Evolutionary conservation across 1,139 yeast genomes (phyloP), one percentile per base, ranked within the genome.

Genomic region (Geotrichum candidum): DNA sequence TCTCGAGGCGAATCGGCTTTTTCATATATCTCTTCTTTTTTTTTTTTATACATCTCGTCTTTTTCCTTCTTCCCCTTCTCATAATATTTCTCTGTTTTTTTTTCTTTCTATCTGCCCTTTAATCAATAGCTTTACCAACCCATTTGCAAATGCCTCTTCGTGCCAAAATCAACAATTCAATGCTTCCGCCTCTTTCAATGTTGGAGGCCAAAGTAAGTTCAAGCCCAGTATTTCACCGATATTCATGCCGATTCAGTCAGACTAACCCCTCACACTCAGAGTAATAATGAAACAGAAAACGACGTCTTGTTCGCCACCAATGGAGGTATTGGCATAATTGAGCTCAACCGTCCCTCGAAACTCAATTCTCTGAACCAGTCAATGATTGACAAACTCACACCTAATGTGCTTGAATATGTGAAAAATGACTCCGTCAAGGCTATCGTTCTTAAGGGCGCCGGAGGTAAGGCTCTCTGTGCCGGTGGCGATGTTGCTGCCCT

Each of bases 401-500:
- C 96, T 38, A 82, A 96, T 53, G 76, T 94, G 66, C 73, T 82
- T 63, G 96, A 90, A 71, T 91, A 87, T 76, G 80, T 90, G 61
- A 87, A 88, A 72, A 83, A 91, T 15, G 80, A 81, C 56, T 77
- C 82, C 22, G 85, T 87, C 65, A 84, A 86, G 67, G 73, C 90
- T 64, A 77, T 92, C 55, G 79, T 94, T 53, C 78, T 92, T 65
- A 85, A 84, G 62, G 88, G 96, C 33, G 83, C 82, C 54, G 85
- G 87, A 27, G 77, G 77, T 61, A 70, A 73, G 63, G 79, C 82
- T 10, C 72, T 78, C 48, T 76, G 80, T 60, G 82, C 98, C 52
- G 99, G 99, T 60, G 99, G 98, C 52, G 99, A 94, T 73, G 96
- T 94, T 55, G 87, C 94, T 52, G 86, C 84, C 62, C 84, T 90